Percentiles rank a stretch among this genome's conserved stretches.
These are phyloP conservation scores for Xerophyta viscosa DNA, from an alignment of 106 monocot genomes.

Conservation along the genomic window DNA sequence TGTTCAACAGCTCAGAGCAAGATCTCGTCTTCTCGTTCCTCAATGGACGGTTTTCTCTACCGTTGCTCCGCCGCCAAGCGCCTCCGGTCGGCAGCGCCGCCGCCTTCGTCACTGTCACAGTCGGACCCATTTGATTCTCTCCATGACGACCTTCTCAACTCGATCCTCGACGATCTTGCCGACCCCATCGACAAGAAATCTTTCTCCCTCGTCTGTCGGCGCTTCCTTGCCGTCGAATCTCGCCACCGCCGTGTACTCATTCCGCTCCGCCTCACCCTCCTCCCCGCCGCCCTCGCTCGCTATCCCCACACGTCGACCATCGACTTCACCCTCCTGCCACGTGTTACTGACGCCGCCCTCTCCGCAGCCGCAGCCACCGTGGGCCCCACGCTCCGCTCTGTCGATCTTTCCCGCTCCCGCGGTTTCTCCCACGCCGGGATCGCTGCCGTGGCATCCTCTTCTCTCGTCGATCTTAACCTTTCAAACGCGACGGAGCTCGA, in stretches of 20 bases:
- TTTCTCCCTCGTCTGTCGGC: slow-evolving; percentile 44
- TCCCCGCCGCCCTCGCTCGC: slow-evolving; percentile 43
- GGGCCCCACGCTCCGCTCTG: slow-evolving; percentile 14
- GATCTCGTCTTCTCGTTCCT: neutral
- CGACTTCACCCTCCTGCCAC: slow-evolving; percentile 54
- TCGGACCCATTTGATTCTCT: slow-evolving; percentile 32
- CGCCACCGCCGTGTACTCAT: slow-evolving; percentile 49
- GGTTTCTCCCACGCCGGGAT: slow-evolving; percentile 31
- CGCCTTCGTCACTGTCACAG: neutral
- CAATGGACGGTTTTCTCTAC: neutral
- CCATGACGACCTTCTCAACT: slow-evolving; percentile 51
- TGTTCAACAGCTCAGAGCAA: neutral
- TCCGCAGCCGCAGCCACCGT: slow-evolving; percentile 10
- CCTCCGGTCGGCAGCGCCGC: neutral
- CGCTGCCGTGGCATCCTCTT: slow-evolving; percentile 17
- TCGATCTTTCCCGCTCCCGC: slow-evolving; percentile 52
- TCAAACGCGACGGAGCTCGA: slow-evolving; percentile 33
- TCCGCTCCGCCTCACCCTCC: slow-evolving; percentile 39
- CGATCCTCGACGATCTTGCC: slow-evolving; percentile 43
- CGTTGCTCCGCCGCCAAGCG: slow-evolving; percentile 1
- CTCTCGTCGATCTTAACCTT: slow-evolving; percentile 49
- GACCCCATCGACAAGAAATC: slow-evolving; percentile 33
- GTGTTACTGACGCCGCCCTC: slow-evolving; percentile 41
- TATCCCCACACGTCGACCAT: slow-evolving; percentile 33
- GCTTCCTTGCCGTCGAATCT: slow-evolving; percentile 47